phyloP scores from a whole-genome alignment of 2,329 filamentous ascomycete genomes.

The Myriosclerotinia scirpicola region DNA sequence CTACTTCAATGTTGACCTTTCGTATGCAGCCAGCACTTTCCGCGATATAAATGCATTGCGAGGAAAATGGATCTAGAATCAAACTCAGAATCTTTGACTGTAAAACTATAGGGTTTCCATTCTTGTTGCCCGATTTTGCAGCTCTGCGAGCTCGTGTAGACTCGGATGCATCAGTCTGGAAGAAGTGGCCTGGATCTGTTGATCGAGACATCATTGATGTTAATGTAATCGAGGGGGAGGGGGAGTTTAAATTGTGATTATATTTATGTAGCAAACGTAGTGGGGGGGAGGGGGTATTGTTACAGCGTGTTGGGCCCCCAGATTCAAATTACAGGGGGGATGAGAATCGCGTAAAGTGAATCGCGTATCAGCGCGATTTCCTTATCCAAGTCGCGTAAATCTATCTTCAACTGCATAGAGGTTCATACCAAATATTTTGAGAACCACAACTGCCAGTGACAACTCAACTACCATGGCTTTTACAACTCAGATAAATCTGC shows the following conservation, averaged over 20 bases:
- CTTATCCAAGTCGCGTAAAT: constrained; percentile 28
- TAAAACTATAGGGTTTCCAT: constrained; percentile 77
- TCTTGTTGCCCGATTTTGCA: constrained; percentile 70
- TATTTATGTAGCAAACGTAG: constrained; percentile 1
- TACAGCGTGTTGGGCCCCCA: no score
- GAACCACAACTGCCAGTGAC: constrained; percentile 23
- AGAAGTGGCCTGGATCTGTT: constrained; percentile 78
- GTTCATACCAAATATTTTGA: constrained; percentile 7
- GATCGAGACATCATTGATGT: constrained; percentile 59
- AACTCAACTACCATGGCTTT: constrained; percentile 37
- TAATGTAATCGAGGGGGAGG: not conserved
- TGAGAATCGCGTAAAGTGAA: constrained; percentile 32
- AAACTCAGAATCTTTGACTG: constrained; percentile 85
- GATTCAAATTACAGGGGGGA: constrained; percentile 14
- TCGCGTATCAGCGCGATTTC: constrained; percentile 22
- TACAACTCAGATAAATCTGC: constrained; percentile 48
- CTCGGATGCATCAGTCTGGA: constrained; percentile 68
- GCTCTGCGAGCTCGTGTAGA: constrained; percentile 57
- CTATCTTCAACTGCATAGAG: constrained; percentile 24
- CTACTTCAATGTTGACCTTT: constrained; percentile 72
- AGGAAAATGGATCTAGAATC: constrained; percentile 62
- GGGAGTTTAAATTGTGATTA: no score
- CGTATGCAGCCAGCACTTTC: constrained; percentile 83
- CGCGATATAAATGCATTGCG: constrained; percentile 69
- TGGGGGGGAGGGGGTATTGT: constrained; percentile 30